phyloP scores from a whole-genome alignment of 2,329 filamentous ascomycete species.

The Sphaerulina vaccinii region DNA sequence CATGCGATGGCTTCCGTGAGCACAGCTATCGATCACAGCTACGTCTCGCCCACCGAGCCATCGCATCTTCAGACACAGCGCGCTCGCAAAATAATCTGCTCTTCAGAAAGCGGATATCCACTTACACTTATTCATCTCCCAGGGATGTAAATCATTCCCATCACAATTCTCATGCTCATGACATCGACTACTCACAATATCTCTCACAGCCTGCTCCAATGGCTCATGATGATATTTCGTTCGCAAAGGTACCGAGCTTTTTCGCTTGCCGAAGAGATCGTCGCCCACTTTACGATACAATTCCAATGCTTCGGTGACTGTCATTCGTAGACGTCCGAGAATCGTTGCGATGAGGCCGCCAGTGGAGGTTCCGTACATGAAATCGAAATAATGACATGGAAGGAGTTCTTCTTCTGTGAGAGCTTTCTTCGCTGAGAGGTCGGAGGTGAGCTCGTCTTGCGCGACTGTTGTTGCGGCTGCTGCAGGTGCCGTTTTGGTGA shows the following conservation, averaged over 20 bases:
- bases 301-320: conserved; percentile 48
- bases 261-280: conserved; percentile 47
- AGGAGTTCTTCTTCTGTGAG: conserved; percentile 46
- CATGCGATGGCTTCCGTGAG: too few species aligned
- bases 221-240: conserved; percentile 53
- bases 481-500: conserved; percentile 6
- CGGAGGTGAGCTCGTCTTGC: conserved; percentile 26
- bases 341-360: conserved; percentile 54
- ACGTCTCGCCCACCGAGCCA: too few species aligned
- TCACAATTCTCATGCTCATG: conserved; percentile 45
- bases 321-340: conserved; percentile 51
- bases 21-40: too few species aligned
- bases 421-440: conserved; percentile 26
- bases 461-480: conserved; percentile 20
- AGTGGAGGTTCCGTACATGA: conserved; percentile 54
- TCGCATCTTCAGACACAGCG: too few species aligned
- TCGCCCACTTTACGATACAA: conserved; percentile 50
- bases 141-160: conserved; percentile 48
- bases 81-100: too few species aligned
- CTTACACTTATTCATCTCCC: conserved; percentile 31
- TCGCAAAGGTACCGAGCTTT: conserved; percentile 46
- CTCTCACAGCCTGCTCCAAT: conserved; percentile 48
- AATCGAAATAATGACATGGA: conserved; percentile 55
- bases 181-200: conserved; percentile 47
- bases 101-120: too few species aligned